Evolutionary conservation across 208 protist genomes (phyloP).

Genomic region (Crithidia sp.): DNA sequence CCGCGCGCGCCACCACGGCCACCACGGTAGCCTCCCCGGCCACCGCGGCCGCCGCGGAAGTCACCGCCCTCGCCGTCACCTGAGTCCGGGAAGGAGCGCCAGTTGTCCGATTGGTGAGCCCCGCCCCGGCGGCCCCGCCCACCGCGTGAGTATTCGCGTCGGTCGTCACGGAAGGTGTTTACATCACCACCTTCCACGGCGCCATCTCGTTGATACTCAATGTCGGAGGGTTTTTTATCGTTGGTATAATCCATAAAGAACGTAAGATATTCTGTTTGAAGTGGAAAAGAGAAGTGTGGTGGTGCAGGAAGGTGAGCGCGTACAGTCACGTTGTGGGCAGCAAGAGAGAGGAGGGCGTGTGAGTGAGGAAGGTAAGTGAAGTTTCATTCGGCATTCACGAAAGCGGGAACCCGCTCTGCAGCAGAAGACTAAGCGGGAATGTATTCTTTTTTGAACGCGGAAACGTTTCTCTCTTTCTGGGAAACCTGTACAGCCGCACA

Average conservation of each 20-base stretch:
- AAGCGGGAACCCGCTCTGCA: no score
- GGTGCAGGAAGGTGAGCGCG: not conserved
- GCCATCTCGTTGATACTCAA: slow-evolving; percentile 62
- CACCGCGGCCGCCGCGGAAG: slow-evolving; percentile 23
- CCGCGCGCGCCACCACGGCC: slow-evolving; percentile 29
- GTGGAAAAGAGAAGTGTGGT: not conserved
- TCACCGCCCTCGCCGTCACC: slow-evolving; percentile 23
- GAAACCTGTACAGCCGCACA: no score
- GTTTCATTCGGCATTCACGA: no score
- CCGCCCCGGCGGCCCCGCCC: slow-evolving; percentile 40
- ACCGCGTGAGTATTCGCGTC: slow-evolving; percentile 53
- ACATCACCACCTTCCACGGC: slow-evolving; percentile 39
- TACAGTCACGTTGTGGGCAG: no score
- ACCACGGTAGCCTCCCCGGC: slow-evolving; percentile 17
- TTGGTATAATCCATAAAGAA: slow-evolving; percentile 63
- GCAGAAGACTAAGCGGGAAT: no score
- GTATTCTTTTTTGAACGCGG: no score
- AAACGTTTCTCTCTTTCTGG: no score
- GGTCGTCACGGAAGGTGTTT: slow-evolving; percentile 42
- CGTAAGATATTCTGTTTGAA: slow-evolving; percentile 12
- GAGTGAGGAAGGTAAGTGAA: no score
- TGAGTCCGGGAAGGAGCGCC: slow-evolving; percentile 34
- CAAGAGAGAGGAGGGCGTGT: no score
- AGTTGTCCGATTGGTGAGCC: slow-evolving; percentile 49
- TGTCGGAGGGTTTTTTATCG: slow-evolving; percentile 43